Evolutionary conservation across 176 grass and related monocot species (phyloP).

Genomic region (Phyllostachys edulis): DNA sequence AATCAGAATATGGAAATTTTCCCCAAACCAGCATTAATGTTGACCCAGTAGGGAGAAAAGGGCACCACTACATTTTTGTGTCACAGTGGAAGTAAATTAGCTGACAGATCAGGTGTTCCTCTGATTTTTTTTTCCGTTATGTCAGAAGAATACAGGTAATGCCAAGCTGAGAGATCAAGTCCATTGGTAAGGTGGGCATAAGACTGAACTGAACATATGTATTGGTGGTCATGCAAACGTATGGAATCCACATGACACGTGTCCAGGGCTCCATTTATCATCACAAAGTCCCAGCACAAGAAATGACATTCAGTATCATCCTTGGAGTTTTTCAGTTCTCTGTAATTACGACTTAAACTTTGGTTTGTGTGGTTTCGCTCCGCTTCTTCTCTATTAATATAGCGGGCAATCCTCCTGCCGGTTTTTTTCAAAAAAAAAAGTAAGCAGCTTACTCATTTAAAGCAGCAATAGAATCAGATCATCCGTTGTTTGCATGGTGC

Average conservation of each 20-base stretch:
- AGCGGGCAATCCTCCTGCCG: too few species aligned
- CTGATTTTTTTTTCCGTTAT: background rate
- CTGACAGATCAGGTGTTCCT: background rate
- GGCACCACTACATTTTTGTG: background rate
- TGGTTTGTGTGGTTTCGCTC: too few species aligned
- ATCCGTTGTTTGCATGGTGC: conserved; percentile 33
- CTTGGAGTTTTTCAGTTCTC: too few species aligned
- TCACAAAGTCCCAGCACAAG: background rate
- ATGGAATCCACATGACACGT: background rate
- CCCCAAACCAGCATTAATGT: background rate
- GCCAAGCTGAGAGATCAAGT: background rate
- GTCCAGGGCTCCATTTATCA: background rate
- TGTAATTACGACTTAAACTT: too few species aligned
- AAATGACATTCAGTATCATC: background rate
- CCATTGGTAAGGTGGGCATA: background rate
- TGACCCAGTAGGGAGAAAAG: background rate
- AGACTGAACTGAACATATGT: background rate
- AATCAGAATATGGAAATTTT: background rate
- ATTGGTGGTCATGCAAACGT: background rate
- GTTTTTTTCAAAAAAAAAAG: too few species aligned
- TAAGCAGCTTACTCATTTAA: conserved; percentile 2
- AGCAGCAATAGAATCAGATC: conserved; percentile 1
- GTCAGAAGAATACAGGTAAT: background rate
- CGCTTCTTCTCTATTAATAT: too few species aligned
- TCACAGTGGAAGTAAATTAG: too few species aligned